Evolutionary conservation across 1,139 yeast genomes (phyloP).

Genomic region (Diutina siamensis): DNA sequence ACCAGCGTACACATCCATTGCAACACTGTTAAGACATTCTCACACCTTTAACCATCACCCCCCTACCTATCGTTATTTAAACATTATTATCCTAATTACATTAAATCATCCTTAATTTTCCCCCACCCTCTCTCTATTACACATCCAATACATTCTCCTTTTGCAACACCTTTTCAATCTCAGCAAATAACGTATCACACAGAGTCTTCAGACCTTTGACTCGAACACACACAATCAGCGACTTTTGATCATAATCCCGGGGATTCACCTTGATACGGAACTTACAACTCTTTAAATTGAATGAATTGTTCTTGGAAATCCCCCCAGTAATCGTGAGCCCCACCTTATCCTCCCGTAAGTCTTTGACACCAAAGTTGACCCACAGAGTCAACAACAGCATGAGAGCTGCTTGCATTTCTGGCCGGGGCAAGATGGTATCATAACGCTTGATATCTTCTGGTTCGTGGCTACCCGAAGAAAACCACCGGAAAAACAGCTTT

Average conservation of each 20-base stretch:
- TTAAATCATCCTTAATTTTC: too few relatives aligned
- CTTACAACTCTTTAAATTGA: constrained; percentile 53
- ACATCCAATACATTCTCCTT: constrained; percentile 32
- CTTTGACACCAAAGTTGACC: constrained; percentile 60
- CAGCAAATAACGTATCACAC: constrained; percentile 32
- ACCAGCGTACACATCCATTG: too few relatives aligned
- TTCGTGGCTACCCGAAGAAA: constrained; percentile 17
- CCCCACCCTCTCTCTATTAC: too few relatives aligned
- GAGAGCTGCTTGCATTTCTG: constrained; percentile 55
- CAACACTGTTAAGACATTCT: too few relatives aligned
- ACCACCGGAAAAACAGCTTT: constrained; percentile 32
- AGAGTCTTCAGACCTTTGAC: constrained; percentile 35
- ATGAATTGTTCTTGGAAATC: constrained; percentile 47
- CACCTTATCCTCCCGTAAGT: constrained; percentile 35
- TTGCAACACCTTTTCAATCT: constrained; percentile 33
- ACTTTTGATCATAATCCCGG: constrained; percentile 18
- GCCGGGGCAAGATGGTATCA: constrained; percentile 35
- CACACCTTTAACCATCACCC: too few relatives aligned
- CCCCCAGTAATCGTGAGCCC: constrained; percentile 43
- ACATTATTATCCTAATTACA: too few relatives aligned
- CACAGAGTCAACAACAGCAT: constrained; percentile 53
- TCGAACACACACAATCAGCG: constrained; percentile 35
- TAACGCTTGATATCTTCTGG: constrained; percentile 24
- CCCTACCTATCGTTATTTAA: too few relatives aligned
- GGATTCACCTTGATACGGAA: constrained; percentile 43